phyloP scores from a whole-genome alignment of 148 eudicot species.

The Rhododendron kiyosumense region DNA sequence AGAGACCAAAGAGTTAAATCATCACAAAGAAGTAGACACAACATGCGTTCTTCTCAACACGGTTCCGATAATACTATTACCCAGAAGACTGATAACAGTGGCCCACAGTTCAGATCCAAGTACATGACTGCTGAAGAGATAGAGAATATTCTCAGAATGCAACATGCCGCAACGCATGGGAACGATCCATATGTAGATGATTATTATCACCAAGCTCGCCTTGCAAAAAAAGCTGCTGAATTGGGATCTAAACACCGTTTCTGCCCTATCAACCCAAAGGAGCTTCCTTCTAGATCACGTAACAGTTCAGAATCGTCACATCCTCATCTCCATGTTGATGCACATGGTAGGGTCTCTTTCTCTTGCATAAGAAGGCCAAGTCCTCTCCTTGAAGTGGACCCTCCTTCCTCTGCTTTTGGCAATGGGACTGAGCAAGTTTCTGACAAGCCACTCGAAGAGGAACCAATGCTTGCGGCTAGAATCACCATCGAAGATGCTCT shows the following conservation, averaged over 20 bases:
- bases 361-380: conserved; percentile 84
- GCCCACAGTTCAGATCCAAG: conserved; percentile 72
- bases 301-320: conserved; percentile 67
- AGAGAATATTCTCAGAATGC: conserved; percentile 79
- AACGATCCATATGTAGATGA: conserved; percentile 91
- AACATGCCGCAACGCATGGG: conserved; percentile 78
- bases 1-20: conserved; percentile 70
- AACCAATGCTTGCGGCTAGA: conserved; percentile 96
- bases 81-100: conserved; percentile 42
- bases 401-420: conserved; percentile 42
- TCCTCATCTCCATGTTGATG: conserved; percentile 74
- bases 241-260: conserved; percentile 66
- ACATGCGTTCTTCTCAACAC: conserved; percentile 48
- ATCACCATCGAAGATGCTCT: conserved; percentile 78
- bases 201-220: conserved; percentile 93
- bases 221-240: conserved; percentile 62
- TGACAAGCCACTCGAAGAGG: conserved; percentile 77
- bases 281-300: conserved; percentile 56
- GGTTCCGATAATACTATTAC: conserved; percentile 41
- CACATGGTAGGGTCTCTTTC: conserved; percentile 67
- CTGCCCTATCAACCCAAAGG: conserved; percentile 65
- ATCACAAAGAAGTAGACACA: conserved; percentile 49
- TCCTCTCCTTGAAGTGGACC: conserved; percentile 86
- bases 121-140: conserved; percentile 83
- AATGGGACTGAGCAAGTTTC: conserved; percentile 39